Conservation (phyloP, 371 early-diverging fungal species). For the Zancudomyces culisetae region DNA sequence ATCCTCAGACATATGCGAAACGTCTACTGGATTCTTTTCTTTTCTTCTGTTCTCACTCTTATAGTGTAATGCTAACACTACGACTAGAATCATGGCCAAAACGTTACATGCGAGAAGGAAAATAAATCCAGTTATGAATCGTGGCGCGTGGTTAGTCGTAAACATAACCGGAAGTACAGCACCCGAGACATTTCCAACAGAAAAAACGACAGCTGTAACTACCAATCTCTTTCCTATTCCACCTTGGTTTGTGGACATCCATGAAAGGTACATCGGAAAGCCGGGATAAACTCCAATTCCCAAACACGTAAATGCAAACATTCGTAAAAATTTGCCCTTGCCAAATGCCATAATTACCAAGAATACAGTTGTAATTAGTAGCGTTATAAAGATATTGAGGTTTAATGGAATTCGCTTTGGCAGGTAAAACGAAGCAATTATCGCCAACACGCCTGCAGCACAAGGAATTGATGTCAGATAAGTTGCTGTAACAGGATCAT, state of each 20-base stretch:
- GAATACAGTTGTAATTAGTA: background rate
- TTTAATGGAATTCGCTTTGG: too few species aligned
- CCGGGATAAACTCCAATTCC: background rate
- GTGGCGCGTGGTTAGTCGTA: background rate
- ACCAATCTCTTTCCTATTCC: background rate
- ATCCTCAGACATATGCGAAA: background rate
- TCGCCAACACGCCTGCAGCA: background rate
- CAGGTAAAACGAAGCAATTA: background rate
- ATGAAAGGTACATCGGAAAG: background rate
- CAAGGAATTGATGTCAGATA: background rate
- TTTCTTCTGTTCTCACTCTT: background rate
- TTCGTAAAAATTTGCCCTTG: background rate
- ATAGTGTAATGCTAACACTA: background rate
- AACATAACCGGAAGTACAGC: background rate
- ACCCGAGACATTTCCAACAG: background rate
- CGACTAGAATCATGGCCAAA: background rate
- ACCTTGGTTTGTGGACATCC: conserved; percentile 1
- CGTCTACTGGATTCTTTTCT: background rate
- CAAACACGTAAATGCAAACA: background rate
- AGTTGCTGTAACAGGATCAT: conserved; percentile 1
- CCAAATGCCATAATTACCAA: background rate
- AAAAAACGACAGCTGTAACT: background rate
- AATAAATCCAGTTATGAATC: background rate
- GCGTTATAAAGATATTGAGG: background rate
- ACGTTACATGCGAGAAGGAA: background rate